These are phyloP conservation scores for Penicillium angulare DNA, from an alignment of 495 filamentous ascomycete genomes.

Conservation along the genomic window DNA sequence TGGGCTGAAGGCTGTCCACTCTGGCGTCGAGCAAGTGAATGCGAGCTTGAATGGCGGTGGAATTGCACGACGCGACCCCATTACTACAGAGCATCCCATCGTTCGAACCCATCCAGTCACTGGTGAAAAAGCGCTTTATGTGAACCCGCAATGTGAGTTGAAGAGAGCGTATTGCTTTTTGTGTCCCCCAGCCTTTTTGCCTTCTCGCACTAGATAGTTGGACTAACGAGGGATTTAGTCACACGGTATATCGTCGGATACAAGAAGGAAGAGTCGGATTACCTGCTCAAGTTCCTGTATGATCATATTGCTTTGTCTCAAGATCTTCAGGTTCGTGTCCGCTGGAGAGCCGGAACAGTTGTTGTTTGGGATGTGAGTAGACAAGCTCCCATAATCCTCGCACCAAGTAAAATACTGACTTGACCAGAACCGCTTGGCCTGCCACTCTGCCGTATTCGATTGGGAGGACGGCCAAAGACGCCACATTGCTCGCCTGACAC, in stretches of 20 bases:
- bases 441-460: slow-evolving; percentile 75
- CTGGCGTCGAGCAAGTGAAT: slow-evolving; percentile 53
- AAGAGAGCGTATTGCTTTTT: too few relatives aligned
- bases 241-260: slow-evolving; percentile 61
- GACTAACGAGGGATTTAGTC: slow-evolving; percentile 31
- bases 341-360: slow-evolving; percentile 57
- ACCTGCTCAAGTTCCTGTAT: slow-evolving; percentile 63
- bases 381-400: background rate
- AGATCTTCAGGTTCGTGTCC: slow-evolving; percentile 58
- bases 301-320: slow-evolving; percentile 59
- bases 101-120: slow-evolving; percentile 59
- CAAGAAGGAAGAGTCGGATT: slow-evolving; percentile 67
- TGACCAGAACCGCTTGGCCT: slow-evolving; percentile 65
- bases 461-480: slow-evolving; percentile 78
- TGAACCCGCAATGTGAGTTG: slow-evolving; percentile 80
- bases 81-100: slow-evolving; percentile 56
- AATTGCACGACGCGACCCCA: slow-evolving; percentile 53
- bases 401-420: slow-evolving; percentile 1
- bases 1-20: slow-evolving; percentile 59
- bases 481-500: slow-evolving; percentile 80
- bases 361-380: slow-evolving; percentile 61
- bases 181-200: background rate
- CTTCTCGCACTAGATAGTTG: background rate
- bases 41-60: slow-evolving; percentile 48
- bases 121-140: slow-evolving; percentile 79